Evolutionary conservation across 2,329 filamentous ascomycete genomes (phyloP).

Genomic region (Aspergillus arachidicola): DNA sequence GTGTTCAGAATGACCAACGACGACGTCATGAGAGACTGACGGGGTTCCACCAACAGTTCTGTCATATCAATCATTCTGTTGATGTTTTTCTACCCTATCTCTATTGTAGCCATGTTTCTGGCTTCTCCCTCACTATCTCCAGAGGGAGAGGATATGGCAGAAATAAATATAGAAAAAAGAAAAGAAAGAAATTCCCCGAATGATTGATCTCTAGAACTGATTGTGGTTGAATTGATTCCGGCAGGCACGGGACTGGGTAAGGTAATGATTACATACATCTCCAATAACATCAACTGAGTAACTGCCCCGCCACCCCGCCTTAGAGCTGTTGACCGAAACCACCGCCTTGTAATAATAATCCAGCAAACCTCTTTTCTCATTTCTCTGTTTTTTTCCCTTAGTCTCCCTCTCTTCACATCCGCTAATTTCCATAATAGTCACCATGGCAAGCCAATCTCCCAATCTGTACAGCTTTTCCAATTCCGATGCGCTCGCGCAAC

Average conservation of each 20-base stretch:
- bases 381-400: background rate
- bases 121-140: background rate
- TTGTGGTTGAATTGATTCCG: background rate
- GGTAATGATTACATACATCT: background rate
- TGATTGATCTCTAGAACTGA: too few relatives aligned
- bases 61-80: background rate
- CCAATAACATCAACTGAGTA: background rate
- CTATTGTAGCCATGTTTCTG: background rate
- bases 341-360: background rate
- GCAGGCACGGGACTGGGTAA: slow-evolving; percentile 1
- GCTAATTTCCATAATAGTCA: slow-evolving; percentile 12
- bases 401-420: background rate
- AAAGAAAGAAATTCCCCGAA: background rate
- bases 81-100: background rate
- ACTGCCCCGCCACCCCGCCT: slow-evolving; percentile 13
- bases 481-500: slow-evolving; percentile 69
- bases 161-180: background rate
- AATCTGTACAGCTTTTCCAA: slow-evolving; percentile 79
- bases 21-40: background rate
- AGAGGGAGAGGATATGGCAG: background rate
- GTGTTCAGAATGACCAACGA: background rate
- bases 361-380: background rate
- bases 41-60: background rate
- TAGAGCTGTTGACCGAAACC: slow-evolving; percentile 6
- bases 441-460: slow-evolving; percentile 47